A percentile compares a stretch with the other conserved stretches of the same genome.
These are phyloP conservation scores for Corylus americana DNA, from an alignment of 306 rosid genomes.

Conservation along the genomic window DNA sequence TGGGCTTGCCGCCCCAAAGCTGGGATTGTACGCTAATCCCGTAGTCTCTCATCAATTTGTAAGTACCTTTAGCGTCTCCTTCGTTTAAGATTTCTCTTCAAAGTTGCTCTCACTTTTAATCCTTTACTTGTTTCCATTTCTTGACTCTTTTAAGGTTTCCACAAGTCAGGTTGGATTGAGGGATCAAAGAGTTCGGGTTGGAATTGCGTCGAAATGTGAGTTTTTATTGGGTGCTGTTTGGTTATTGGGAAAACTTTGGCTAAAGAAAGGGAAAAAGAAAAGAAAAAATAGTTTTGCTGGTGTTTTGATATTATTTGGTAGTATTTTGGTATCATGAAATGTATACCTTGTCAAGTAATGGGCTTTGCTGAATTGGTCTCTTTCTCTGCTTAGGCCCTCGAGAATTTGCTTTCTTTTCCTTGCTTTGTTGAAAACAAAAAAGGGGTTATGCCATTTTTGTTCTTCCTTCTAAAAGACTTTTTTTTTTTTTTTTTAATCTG, in stretches of 20 bases:
- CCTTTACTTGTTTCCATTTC: not conserved
- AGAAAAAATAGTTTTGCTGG: not conserved
- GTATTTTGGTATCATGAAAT: not conserved
- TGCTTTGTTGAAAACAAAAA: not conserved
- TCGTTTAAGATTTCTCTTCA: not conserved
- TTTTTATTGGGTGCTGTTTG: not conserved
- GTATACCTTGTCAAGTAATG: not conserved
- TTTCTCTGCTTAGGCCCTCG: not conserved
- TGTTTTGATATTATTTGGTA: not conserved
- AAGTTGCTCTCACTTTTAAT: slow-evolving; percentile 1
- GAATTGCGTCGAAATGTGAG: slow-evolving; percentile 37
- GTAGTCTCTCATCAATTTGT: slow-evolving; percentile 25
- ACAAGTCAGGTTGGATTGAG: slow-evolving; percentile 19
- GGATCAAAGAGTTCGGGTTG: slow-evolving; percentile 22
- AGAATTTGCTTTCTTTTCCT: not conserved
- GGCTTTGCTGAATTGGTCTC: not conserved
- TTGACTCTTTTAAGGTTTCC: slow-evolving; percentile 26
- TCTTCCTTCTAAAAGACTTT: not conserved
- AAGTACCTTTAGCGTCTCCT: not conserved
- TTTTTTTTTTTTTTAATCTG: not conserved
- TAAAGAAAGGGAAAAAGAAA: not conserved
- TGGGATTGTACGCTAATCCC: slow-evolving; percentile 20
- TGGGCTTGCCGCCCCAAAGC: slow-evolving; percentile 39
- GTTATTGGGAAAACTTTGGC: not conserved
- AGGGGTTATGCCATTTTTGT: not conserved